Evolutionary conservation across 78 protist species (phyloP), one percentile per base, ranked within the genome.

Genomic region (Cyanophora paradoxa): DNA sequence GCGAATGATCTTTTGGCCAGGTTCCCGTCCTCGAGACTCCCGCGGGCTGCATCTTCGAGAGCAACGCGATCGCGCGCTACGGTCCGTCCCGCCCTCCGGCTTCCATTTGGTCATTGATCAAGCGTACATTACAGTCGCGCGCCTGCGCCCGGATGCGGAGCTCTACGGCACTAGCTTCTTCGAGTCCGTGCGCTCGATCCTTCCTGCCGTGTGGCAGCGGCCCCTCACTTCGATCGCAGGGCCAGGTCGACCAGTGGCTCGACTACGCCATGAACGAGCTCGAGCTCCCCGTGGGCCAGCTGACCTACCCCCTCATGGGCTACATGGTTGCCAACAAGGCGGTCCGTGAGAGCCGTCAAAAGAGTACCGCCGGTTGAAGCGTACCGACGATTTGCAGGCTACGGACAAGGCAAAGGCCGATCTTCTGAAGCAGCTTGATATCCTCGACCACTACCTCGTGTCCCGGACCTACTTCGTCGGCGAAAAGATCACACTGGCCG

Each of bases 401-500:
- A 56, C 61, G 74, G 75, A 71, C 31, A 42, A 59, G 62, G 77
- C 88, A 46, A 67, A 81, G 74, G 72, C 67, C 30, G 72, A 82
- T 61, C 2, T 82, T 54, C 50, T 40, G 74, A 70, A 31, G 62
- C 42, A 41, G 24, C 64, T 86, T 61, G 37, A 24, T 22, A 56
- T 48, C 77, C 83, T 87, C 37, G 75, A 85, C 74, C 22, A 1
- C 20, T 52, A 70, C 46, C 69, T 85, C 41, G 17, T 14, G 20
- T 37, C 74, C 34, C 48, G 84, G 34, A 81, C 92, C 46, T 88
- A 44, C 91, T 42, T 91, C 22, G 86, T 81, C 40, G 91, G 91
- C 70, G 74, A 84, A 42, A 69, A 84, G 40, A 69, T 91, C 41
- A 33, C 90, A 0, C 64, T 83, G 4, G 95, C 95, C 56, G 95